A percentile compares a stretch with the other conserved stretches of the same genome.
These are phyloP conservation scores for Pichia sp. DNA, from an alignment of 1,139 yeast species.

Conservation along the genomic window DNA sequence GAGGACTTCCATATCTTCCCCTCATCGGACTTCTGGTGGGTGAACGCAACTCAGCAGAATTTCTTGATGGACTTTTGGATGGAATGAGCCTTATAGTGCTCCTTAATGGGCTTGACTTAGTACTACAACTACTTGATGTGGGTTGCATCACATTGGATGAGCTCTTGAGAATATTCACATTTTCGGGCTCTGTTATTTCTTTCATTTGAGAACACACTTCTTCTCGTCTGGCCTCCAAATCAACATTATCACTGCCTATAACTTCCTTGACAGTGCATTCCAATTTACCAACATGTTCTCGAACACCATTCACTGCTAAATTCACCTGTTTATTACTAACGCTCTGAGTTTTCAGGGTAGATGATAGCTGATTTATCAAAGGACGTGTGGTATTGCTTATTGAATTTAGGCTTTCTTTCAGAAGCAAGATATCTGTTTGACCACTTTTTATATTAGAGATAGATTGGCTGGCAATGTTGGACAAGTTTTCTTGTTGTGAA, in stretches of 20 bases:
- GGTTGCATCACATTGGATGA: neutral
- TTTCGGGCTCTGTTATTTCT: neutral
- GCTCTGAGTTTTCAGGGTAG: neutral
- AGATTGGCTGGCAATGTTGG: neutral
- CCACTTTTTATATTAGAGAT: neutral
- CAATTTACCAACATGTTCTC: neutral
- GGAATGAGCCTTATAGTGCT: neutral
- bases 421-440: neutral
- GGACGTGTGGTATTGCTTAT: neutral
- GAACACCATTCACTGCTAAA: neutral
- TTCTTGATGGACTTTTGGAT: neutral
- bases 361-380: neutral
- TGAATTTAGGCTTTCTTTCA: neutral
- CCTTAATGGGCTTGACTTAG: neutral
- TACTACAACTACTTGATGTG: neutral
- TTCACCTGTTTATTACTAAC: neutral
- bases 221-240: neutral
- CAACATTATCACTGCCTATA: neutral
- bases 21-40: neutral
- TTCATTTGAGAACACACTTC: neutral
- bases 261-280: neutral
- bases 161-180: neutral
- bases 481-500: neutral
- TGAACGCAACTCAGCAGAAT: neutral
- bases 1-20: conserved; percentile 1